Percentiles rank a stretch among this genome's conserved stretches.
Evolutionary conservation across 306 rosid genomes (phyloP).

Genomic region (Cucumis hystrix): DNA sequence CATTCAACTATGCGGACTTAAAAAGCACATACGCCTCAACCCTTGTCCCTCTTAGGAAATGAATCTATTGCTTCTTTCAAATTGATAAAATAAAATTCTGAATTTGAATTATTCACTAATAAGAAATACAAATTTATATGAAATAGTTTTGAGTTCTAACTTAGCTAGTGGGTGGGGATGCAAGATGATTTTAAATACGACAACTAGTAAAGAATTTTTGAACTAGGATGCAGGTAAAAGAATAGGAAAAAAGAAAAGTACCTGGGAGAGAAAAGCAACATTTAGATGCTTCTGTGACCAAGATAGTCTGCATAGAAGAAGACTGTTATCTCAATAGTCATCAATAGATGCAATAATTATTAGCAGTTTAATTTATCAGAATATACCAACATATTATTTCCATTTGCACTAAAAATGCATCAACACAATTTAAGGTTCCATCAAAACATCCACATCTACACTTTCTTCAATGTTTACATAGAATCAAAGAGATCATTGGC

Average conservation of each 20-base stretch:
- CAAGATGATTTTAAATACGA: neutral
- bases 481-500: neutral
- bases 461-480: neutral
- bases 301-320: constrained; percentile 27
- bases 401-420: neutral
- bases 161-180: neutral
- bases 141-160: neutral
- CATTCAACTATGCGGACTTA: too few species aligned
- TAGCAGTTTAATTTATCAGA: neutral
- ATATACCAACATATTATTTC: neutral
- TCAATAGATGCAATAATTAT: neutral
- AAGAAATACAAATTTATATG: too few species aligned
- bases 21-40: too few species aligned
- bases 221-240: neutral
- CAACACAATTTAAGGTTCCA: neutral
- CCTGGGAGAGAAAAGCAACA: constrained; percentile 43
- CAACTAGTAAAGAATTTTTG: neutral
- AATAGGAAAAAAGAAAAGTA: neutral
- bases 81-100: too few species aligned
- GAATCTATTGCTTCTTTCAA: too few species aligned
- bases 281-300: constrained; percentile 41
- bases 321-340: neutral
- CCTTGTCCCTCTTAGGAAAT: too few species aligned
- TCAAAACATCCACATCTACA: neutral
- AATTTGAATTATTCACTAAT: too few species aligned